Evolutionary conservation across 371 early-diverging fungal species (phyloP).

Genomic region (Funneliformis caledonium): DNA sequence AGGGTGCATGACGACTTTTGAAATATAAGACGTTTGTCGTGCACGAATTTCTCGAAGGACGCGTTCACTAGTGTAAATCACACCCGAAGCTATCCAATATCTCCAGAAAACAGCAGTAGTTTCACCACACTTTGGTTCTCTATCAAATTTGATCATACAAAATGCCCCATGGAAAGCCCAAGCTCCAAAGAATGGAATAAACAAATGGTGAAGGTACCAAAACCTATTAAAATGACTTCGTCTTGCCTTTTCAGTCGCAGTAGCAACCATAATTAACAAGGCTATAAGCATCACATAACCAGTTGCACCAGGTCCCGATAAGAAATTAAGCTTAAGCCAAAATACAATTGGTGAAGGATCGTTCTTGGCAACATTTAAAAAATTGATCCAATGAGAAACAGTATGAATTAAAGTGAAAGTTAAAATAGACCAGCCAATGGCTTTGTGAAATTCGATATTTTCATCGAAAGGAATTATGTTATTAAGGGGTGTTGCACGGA

Average conservation of each 20-base stretch:
- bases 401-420: slow-evolving; percentile 75
- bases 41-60: slow-evolving; percentile 75
- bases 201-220: slow-evolving; percentile 87
- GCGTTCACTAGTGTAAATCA: slow-evolving; percentile 74
- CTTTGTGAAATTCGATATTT: slow-evolving; percentile 81
- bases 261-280: slow-evolving; percentile 72
- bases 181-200: slow-evolving; percentile 78
- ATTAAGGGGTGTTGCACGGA: slow-evolving; percentile 74
- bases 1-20: slow-evolving; percentile 70
- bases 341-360: slow-evolving; percentile 43
- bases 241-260: slow-evolving; percentile 65
- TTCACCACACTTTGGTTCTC: slow-evolving; percentile 66
- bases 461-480: slow-evolving; percentile 82
- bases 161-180: slow-evolving; percentile 84
- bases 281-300: slow-evolving; percentile 76
- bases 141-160: slow-evolving; percentile 80
- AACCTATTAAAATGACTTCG: slow-evolving; percentile 77
- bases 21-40: slow-evolving; percentile 65
- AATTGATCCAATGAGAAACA: slow-evolving; percentile 78
- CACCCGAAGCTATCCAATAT: slow-evolving; percentile 72
- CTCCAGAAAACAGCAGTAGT: slow-evolving; percentile 78
- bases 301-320: slow-evolving; percentile 76
- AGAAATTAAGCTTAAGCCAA: slow-evolving; percentile 51
- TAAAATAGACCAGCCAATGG: slow-evolving; percentile 75
- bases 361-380: slow-evolving; percentile 51